Conservation (phyloP, 495 filamentous ascomycete species). For the Polyplosphaeria fusca region DNA sequence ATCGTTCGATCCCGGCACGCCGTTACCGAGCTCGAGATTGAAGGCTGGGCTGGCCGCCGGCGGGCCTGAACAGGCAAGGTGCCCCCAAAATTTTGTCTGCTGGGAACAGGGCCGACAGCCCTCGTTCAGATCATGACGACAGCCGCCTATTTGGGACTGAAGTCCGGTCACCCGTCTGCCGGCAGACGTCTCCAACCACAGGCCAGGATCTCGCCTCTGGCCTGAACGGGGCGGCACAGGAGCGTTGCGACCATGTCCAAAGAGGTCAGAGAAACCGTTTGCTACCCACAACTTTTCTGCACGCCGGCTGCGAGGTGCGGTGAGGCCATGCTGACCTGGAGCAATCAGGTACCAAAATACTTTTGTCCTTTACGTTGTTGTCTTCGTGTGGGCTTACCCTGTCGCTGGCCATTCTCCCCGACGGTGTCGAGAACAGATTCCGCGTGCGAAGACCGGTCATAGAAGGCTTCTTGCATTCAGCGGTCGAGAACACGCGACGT, state of each 20-base stretch:
- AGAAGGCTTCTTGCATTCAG: background rate
- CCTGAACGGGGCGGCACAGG: constrained; percentile 20
- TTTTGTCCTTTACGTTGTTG: constrained; percentile 2
- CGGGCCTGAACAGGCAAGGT: constrained; percentile 1
- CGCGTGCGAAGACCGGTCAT: background rate
- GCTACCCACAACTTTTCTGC: background rate
- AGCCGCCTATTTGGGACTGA: background rate
- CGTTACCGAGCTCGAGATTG: constrained; percentile 14
- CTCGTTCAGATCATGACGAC: constrained; percentile 20
- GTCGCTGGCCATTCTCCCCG: constrained; percentile 22
- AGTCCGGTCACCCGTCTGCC: background rate
- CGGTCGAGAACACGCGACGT: constrained; percentile 23
- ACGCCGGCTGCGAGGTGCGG: background rate
- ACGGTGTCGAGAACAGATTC: background rate
- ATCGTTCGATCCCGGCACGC: constrained; percentile 14
- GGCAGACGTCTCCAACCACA: background rate
- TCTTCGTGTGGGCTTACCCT: constrained; percentile 14
- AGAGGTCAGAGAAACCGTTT: background rate
- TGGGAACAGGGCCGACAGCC: constrained; percentile 7
- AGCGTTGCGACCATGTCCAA: background rate
- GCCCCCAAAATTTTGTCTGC: constrained; percentile 20
- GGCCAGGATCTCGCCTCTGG: background rate
- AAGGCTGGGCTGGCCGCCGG: background rate
- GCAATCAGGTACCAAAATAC: background rate
- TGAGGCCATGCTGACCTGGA: background rate